Evolutionary conservation across 495 filamentous ascomycete species (phyloP), one percentile per base, ranked within the genome.

Genomic region (Neurospora terricola): DNA sequence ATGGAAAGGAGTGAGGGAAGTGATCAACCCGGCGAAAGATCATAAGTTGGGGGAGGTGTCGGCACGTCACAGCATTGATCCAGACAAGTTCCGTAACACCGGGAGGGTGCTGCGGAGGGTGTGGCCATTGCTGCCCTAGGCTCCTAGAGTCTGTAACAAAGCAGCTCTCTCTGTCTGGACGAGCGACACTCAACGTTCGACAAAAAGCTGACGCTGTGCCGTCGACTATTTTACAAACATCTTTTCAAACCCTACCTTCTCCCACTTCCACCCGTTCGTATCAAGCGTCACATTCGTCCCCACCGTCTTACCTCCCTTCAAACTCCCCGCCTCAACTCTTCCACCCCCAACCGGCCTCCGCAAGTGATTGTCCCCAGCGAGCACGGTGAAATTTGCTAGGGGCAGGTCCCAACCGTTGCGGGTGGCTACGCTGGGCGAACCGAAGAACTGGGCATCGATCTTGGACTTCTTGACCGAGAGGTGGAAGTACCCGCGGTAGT

Each of bases 401-500:
- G 83, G 80, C 48, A 90, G 81, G 72, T 91, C 89, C 79, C 83
- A 84, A 8, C 79, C 72, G 73, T 86, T 88, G 30, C 86, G 74
- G 0, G 81, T 82, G 37, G 82, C 81, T 27, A 87, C 80, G 6
- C 40, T 74, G 5, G 77, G 77, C 11, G 71, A 75, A 71, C 89
- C 89, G 76, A 88, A 91, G 80, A 82, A 91, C 54, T 77, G 81
- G 4, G 89, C 88, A 42, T 83, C 81, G 39, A 89, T 84, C 38
- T 82, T 80, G 42, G 85, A 80, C 74, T 86, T 84, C 23, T 76
- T 79, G 8, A 90, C 74, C 70, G 83, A 80, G 8, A 91, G 77
- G 42, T 89, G 84, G 75, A 87, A 91, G 59, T 88, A 88, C 0
- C 87, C 89, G 68, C 89, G 81, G 76, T 91, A 91, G 77, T 90